A percentile compares a stretch with the other conserved stretches of the same genome.
These are phyloP conservation scores for Talaromyces pinophilus DNA, from an alignment of 2,329 filamentous ascomycete genomes.

Conservation along the genomic window DNA sequence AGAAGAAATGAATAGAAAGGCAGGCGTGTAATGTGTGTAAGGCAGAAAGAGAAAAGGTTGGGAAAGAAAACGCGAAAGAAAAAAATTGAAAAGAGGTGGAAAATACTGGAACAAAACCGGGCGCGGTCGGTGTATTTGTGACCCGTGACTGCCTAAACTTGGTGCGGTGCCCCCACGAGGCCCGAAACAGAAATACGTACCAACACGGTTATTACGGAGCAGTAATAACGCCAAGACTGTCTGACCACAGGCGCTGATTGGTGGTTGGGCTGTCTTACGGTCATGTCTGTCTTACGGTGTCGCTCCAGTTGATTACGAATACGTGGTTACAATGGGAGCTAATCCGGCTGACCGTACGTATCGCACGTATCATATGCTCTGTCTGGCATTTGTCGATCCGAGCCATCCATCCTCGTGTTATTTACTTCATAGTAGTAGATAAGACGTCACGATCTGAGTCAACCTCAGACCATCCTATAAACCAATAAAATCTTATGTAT, in stretches of 20 bases:
- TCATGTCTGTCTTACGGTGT: conserved; percentile 9
- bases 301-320: conserved; percentile 15
- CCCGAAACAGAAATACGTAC: conserved; percentile 12
- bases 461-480: background rate
- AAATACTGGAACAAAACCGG: conserved; percentile 24
- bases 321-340: conserved; percentile 7
- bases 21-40: background rate
- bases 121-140: conserved; percentile 22
- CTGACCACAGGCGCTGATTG: conserved; percentile 6
- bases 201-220: conserved; percentile 23
- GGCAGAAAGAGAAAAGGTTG: background rate
- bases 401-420: background rate
- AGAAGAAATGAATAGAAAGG: background rate
- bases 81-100: conserved; percentile 21
- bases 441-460: background rate
- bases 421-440: background rate
- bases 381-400: background rate
- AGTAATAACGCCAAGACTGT: conserved; percentile 4
- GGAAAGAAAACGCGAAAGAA: conserved; percentile 21
- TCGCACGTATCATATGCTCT: conserved; percentile 12
- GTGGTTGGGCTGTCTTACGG: background rate
- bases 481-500: background rate
- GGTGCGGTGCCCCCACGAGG: conserved; percentile 2
- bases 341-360: conserved; percentile 8
- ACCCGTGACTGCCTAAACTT: conserved; percentile 17